These are phyloP conservation scores for Phytophthora tubulina DNA, from an alignment of 352 stramenopile species.

Conservation along the genomic window DNA sequence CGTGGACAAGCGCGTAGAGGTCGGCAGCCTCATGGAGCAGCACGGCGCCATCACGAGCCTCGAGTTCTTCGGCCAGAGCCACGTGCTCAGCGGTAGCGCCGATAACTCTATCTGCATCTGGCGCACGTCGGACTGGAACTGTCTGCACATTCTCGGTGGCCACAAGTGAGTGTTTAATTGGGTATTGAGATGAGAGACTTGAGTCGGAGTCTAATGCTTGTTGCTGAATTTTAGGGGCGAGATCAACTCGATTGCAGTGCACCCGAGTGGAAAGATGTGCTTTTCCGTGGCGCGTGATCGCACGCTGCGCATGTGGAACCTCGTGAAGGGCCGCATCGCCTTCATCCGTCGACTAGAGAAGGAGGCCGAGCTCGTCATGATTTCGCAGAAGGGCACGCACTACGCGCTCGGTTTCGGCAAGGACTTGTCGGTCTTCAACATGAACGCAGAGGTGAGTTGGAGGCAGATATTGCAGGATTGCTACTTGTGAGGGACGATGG, in stretches of 20 bases:
- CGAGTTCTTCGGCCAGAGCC: slow-evolving; percentile 88
- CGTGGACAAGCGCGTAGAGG: slow-evolving; percentile 88
- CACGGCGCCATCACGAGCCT: slow-evolving; percentile 87
- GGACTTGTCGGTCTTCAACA: slow-evolving; percentile 83
- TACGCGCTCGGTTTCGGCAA: slow-evolving; percentile 80
- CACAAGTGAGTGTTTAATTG: slow-evolving; percentile 68
- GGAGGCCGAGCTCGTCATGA: slow-evolving; percentile 77
- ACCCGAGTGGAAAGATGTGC: slow-evolving; percentile 90
- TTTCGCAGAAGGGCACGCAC: slow-evolving; percentile 77
- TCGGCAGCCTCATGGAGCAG: slow-evolving; percentile 90
- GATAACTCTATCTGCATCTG: slow-evolving; percentile 93
- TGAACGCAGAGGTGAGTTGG: slow-evolving; percentile 69
- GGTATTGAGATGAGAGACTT: background rate
- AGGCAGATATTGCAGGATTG: slow-evolving; percentile 3
- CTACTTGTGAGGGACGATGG: background rate
- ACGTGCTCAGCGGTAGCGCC: slow-evolving; percentile 88
- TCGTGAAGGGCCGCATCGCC: slow-evolving; percentile 89
- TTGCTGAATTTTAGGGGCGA: slow-evolving; percentile 56
- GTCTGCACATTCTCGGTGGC: slow-evolving; percentile 88
- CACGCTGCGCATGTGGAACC: slow-evolving; percentile 92
- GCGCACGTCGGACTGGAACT: slow-evolving; percentile 92
- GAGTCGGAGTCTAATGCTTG: background rate
- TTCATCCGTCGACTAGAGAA: slow-evolving; percentile 90
- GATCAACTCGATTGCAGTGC: slow-evolving; percentile 87
- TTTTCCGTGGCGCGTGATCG: slow-evolving; percentile 86